Evolutionary conservation across 78 protist species (phyloP), one percentile per base, ranked within the genome.

Genomic region (Dictyostelium brefeldianum): DNA sequence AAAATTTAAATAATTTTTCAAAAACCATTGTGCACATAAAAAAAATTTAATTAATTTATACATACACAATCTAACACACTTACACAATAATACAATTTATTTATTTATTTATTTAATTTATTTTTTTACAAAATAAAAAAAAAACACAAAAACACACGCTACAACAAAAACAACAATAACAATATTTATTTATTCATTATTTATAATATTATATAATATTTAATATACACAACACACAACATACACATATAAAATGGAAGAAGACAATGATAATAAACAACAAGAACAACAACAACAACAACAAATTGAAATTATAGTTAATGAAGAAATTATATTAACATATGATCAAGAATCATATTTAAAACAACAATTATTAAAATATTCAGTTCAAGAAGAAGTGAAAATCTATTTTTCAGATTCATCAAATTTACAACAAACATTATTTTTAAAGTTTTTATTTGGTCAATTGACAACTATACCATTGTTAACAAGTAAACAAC

Each of bases 311-410:
- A 67, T 67, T 67, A 20, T 25, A 29, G 29, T 20, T 67, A 43
- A 22, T 18, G 11, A 59, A 59, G 29, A 57, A 80, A 29, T 22
- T 62, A 51, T 71, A 77, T 85, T 87, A 64, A 64, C 71, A 9
- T 70, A 29, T 62, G 93, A 87, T 36, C 93, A 87, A 77, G 93
- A 87, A 65, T 74, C 93, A 77, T 87, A 70, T 50, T 77, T 87
- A n/a, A 87, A 87, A 65, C 93, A 87, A 87, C 93, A 87, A 29
- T 50, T 87, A 62, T 51, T 87, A 57, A 87, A 87, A 62, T 87
- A 87, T 64, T 59, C 85, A 22, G 69, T 87, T 2, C 47, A 50
- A 47, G 93, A 87, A 11, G 93, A 87, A 64, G 70, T 87, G 10
- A 77, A 64, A 50, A 27, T 77, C 2, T 87, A 77, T 22, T 87